Conservation (phyloP, 2,329 filamentous ascomycete species). For the Escovopsis sp. region DNA sequence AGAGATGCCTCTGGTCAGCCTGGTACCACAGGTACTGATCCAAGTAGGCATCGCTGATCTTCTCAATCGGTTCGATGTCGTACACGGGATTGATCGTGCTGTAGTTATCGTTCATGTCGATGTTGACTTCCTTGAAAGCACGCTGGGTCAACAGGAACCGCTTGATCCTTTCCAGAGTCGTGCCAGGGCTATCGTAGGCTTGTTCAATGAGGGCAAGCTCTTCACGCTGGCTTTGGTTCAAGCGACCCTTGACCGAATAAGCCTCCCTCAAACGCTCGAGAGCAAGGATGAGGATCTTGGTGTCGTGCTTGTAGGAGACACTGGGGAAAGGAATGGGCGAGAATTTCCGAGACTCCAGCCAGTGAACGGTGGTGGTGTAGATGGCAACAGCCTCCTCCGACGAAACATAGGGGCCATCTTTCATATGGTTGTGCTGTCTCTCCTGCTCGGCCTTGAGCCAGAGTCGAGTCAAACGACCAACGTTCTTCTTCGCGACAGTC, state of each 20-base stretch:
- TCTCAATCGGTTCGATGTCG: constrained; percentile 97
- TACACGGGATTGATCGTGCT: constrained; percentile 98
- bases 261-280: constrained; percentile 86
- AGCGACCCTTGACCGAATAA: constrained; percentile 90
- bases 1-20: constrained; percentile 89
- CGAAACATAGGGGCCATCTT: constrained; percentile 95
- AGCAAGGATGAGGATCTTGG: constrained; percentile 92
- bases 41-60: constrained; percentile 96
- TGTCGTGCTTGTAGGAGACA: constrained; percentile 98
- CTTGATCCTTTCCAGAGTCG: constrained; percentile 91
- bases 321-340: constrained; percentile 97
- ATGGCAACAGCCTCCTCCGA: constrained; percentile 98
- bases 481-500: constrained; percentile 98
- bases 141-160: constrained; percentile 91
- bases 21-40: constrained; percentile 99
- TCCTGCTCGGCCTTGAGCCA: constrained; percentile 99
- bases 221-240: constrained; percentile 96
- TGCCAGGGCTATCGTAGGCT: constrained; percentile 94
- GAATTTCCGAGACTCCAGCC: constrained; percentile 96
- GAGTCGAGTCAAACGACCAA: constrained; percentile 81
- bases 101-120: constrained; percentile 99
- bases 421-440: constrained; percentile 98
- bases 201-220: constrained; percentile 95
- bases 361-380: constrained; percentile 97
- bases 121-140: constrained; percentile 98